Evolutionary conservation across 106 monocot genomes (phyloP).

Genomic region (Acorus gramineus): DNA sequence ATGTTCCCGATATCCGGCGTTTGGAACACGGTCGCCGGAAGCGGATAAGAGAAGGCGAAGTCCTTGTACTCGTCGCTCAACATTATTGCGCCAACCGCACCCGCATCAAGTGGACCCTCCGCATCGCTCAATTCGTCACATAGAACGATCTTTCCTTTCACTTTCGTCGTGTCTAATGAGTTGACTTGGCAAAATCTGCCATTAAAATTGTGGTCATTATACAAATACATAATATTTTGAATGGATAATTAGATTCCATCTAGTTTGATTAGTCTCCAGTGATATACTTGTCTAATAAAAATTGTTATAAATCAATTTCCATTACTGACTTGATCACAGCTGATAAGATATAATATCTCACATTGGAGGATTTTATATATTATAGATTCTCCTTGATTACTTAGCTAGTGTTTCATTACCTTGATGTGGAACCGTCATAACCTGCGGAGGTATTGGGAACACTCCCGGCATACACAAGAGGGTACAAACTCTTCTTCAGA

Average conservation of each 20-base stretch:
- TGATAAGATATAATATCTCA: too few species aligned
- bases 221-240: not conserved
- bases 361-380: too few species aligned
- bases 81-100: conserved; percentile 6
- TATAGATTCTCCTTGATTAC: too few species aligned
- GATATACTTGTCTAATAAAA: too few species aligned
- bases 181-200: not conserved
- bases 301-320: too few species aligned
- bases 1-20: not conserved
- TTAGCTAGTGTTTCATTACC: not conserved
- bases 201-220: not conserved
- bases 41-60: not conserved
- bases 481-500: conserved; percentile 7
- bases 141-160: conserved; percentile 2
- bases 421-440: not conserved
- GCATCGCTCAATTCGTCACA: not conserved
- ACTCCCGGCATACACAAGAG: conserved; percentile 17
- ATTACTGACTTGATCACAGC: too few species aligned
- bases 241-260: not conserved
- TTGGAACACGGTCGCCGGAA: not conserved
- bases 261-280: too few species aligned
- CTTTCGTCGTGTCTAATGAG: not conserved
- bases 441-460: conserved; percentile 15
- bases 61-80: not conserved
- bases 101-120: not conserved